Evolutionary conservation across 2,329 filamentous ascomycete genomes (phyloP), one percentile per base, ranked within the genome.

Genomic region (Hyphodiscus sp.): DNA sequence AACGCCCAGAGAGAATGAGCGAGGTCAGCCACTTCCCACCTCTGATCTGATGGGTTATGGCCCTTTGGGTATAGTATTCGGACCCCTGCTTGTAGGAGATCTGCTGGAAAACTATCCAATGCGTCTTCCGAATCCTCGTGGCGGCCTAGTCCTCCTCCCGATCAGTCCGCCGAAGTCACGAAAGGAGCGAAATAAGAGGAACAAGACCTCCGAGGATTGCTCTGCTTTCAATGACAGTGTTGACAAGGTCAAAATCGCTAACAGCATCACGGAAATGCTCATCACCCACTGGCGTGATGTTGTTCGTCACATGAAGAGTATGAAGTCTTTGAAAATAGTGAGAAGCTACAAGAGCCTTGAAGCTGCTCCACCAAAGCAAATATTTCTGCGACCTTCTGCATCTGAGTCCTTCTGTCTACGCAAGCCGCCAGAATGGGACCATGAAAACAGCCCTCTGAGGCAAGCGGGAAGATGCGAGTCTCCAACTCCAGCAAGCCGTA

Each of bases 241-340:
- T 18, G 76, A 83, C 69, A 85, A 81, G 59, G 72, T 83, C 20
- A 72, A 75, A 45, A 68, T 83, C 51, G 81, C 81, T 11, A 84
- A 82, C 55, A 69, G 70, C 30, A 77, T 87, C 29, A 72, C 81
- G 0, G 81, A 85, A 65, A 86, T 87, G 82, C 69, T 87, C 5
- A 80, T 87, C 47, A 71, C 76, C 1, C 76, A 85, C 57, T 87
- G 84, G 85, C 73, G 79, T 54, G 81, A 85, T 47, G 74, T 86
- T 11, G 79, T 85, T 44, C 72, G 75, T 41, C 79, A 87, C 53
- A 76, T 86, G 72, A 78, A 71, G 53, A 74, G 70, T 43, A 62
- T 84, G 1, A 49, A 53, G 20, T 54, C 54, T 8, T 46, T 64
- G 3, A 61, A 61, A 45, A 45, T 50, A 41, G 20, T 55, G 18